Conservation (phyloP, 2,329 filamentous ascomycete species). For the Phialophora verrucosa region DNA sequence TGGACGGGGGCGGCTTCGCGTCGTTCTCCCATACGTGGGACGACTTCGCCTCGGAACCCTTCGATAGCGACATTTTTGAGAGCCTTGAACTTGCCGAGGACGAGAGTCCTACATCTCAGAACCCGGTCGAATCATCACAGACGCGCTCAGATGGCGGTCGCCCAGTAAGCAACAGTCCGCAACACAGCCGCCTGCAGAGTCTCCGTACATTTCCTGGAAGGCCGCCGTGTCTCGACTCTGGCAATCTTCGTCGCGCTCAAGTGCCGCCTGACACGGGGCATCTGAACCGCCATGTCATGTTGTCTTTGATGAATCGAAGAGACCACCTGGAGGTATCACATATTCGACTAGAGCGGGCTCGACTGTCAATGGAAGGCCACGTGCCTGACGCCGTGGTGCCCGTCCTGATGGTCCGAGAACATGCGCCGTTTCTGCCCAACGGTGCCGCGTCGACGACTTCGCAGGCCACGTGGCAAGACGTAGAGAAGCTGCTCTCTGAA, state of each 20-base stretch:
- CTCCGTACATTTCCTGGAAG: not conserved
- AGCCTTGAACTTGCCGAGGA: slow-evolving; percentile 21
- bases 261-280: slow-evolving; percentile 23
- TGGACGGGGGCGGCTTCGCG: not conserved
- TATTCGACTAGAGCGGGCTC: slow-evolving; percentile 5
- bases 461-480: slow-evolving; percentile 8
- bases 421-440: slow-evolving; percentile 7
- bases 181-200: slow-evolving; percentile 7
- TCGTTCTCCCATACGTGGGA: slow-evolving; percentile 17
- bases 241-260: slow-evolving; percentile 16
- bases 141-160: slow-evolving; percentile 9
- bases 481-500: slow-evolving; percentile 17
- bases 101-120: slow-evolving; percentile 12
- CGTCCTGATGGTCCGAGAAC: slow-evolving; percentile 15
- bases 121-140: slow-evolving; percentile 2
- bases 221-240: not conserved
- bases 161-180: slow-evolving; percentile 13
- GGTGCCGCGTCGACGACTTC: not conserved
- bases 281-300: slow-evolving; percentile 19
- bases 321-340: slow-evolving; percentile 15
- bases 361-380: not conserved
- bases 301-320: not conserved
- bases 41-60: slow-evolving; percentile 8
- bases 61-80: slow-evolving; percentile 25
- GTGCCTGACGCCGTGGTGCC: not conserved